Conservation (phyloP, 2,329 filamentous ascomycete genomes). For the Ascochyta koolunga region DNA sequence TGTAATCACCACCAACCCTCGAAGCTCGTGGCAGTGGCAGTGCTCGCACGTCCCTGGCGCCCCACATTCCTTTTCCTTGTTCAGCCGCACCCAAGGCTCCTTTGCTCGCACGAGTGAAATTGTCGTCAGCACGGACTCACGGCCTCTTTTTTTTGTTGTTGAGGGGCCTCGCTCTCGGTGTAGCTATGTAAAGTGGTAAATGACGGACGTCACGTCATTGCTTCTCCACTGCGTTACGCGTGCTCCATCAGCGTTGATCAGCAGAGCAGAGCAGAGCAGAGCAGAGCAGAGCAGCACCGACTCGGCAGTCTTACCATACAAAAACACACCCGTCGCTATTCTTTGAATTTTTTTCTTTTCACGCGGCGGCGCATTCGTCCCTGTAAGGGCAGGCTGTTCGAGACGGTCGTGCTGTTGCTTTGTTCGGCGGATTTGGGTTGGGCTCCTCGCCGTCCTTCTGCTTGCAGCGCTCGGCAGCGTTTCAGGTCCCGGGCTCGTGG, state of each 20-base stretch:
- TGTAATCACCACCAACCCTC: constrained; percentile 7
- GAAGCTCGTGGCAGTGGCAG: constrained; percentile 13
- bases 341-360: too few relatives aligned
- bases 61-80: constrained; percentile 14
- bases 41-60: constrained; percentile 6
- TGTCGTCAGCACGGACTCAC: constrained; percentile 4
- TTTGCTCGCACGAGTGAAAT: too few relatives aligned
- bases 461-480: not conserved
- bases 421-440: too few relatives aligned
- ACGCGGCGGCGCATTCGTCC: too few relatives aligned
- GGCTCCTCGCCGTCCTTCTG: too few relatives aligned
- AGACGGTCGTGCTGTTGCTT: not conserved
- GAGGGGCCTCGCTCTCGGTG: too few relatives aligned
- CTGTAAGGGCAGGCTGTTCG: too few relatives aligned
- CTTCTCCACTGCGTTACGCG: constrained; percentile 10
- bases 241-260: too few relatives aligned
- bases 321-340: not conserved
- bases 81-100: constrained; percentile 14
- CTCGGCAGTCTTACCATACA: too few relatives aligned
- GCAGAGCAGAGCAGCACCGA: not conserved
- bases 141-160: not conserved
- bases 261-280: not conserved
- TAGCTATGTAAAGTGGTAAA: too few relatives aligned
- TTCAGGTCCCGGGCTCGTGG: not conserved
- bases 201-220: constrained; percentile 9